Conservation (phyloP, 1,284 basidiomycete species). For the Marasmius oreades region DNA sequence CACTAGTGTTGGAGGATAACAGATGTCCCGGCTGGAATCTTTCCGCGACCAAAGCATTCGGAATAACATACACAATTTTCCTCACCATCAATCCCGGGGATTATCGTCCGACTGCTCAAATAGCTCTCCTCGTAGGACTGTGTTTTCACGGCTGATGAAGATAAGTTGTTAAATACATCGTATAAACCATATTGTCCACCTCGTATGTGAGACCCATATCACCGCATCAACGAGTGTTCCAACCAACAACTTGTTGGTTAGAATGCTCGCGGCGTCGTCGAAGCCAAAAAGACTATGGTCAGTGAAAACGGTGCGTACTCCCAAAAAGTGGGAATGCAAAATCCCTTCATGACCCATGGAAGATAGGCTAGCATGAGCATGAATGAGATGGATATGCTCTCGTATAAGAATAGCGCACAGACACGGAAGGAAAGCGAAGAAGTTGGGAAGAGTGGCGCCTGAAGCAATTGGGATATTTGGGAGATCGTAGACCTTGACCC, state of each 20-base stretch:
- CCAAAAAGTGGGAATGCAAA: constrained; percentile 82
- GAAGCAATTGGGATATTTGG: constrained; percentile 88
- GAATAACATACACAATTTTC: constrained; percentile 82
- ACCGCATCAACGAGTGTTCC: constrained; percentile 89
- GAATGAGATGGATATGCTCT: constrained; percentile 86
- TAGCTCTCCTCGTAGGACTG: constrained; percentile 82
- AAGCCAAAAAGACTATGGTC: constrained; percentile 98
- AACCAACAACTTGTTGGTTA: constrained; percentile 94
- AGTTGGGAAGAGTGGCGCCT: constrained; percentile 91
- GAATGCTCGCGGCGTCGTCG: constrained; percentile 91
- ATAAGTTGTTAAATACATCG: not conserved
- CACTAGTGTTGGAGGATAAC: constrained; percentile 56
- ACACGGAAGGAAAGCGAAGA: constrained; percentile 89
- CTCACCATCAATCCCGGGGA: constrained; percentile 47
- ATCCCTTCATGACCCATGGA: constrained; percentile 92
- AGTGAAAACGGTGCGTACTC: constrained; percentile 88
- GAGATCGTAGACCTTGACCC: constrained; percentile 93
- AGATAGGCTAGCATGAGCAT: constrained; percentile 90
- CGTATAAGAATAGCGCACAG: constrained; percentile 86
- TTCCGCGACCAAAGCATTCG: constrained; percentile 89
- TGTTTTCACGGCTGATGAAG: constrained; percentile 82
- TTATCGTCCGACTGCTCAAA: constrained; percentile 45
- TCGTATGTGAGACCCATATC: constrained; percentile 97
- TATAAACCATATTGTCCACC: constrained; percentile 44
- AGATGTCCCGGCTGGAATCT: constrained; percentile 72